Conservation (phyloP, 352 stramenopile genomes). For the Globisporangium paddicum region DNA sequence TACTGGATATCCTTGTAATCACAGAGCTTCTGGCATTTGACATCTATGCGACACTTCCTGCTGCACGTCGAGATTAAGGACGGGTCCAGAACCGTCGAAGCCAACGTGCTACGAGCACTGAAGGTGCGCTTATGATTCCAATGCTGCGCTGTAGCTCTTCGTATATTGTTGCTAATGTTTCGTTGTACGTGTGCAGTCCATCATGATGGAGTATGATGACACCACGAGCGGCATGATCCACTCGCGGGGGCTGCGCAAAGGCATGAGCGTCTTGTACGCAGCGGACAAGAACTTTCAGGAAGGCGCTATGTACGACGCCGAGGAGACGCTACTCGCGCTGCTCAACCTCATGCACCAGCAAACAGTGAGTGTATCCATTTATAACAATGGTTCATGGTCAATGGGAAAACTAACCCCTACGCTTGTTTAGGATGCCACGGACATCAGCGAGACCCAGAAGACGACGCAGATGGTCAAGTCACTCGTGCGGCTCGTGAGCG, state of each 20-base stretch:
- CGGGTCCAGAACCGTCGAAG: conserved; percentile 53
- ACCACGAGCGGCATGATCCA: conserved; percentile 73
- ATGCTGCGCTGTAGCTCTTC: neutral
- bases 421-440: conserved; percentile 36
- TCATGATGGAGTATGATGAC: conserved; percentile 85
- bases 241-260: conserved; percentile 72
- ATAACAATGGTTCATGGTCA: too few species aligned
- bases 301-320: conserved; percentile 85
- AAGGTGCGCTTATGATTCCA: conserved; percentile 24
- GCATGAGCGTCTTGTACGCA: conserved; percentile 78
- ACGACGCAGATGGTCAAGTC: conserved; percentile 70
- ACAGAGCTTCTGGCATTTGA: conserved; percentile 89
- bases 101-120: conserved; percentile 70
- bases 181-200: conserved; percentile 27
- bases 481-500: conserved; percentile 62
- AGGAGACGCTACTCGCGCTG: conserved; percentile 79
- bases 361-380: conserved; percentile 27
- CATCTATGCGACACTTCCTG: conserved; percentile 80
- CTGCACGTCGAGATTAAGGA: conserved; percentile 86
- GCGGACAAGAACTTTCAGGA: conserved; percentile 85
- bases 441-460: conserved; percentile 72
- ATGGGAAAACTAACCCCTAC: too few species aligned
- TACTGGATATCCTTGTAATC: neutral
- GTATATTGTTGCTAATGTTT: too few species aligned
- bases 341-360: conserved; percentile 87